phyloP scores from a whole-genome alignment of 2,329 filamentous ascomycete genomes.

The Microdochium nivale region DNA sequence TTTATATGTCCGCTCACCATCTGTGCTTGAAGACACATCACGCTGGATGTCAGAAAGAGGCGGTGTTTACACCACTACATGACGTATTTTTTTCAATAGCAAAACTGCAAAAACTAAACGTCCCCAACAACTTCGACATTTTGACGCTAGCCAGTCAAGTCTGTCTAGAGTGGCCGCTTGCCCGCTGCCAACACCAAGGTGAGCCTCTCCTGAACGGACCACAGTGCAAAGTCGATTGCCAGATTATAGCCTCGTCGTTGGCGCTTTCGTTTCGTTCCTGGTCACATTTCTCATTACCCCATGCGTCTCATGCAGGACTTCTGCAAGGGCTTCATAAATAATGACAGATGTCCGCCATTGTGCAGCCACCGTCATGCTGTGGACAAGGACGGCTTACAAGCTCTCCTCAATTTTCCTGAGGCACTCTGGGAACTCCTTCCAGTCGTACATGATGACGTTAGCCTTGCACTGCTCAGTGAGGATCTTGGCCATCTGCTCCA shows the following conservation, averaged over 20 bases:
- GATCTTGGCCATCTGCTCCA: constrained; percentile 45
- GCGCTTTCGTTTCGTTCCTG: background rate
- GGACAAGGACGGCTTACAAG: constrained; percentile 14
- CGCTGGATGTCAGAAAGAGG: too few relatives aligned
- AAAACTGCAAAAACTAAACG: too few relatives aligned
- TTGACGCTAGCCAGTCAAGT: background rate
- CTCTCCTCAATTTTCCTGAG: constrained; percentile 24
- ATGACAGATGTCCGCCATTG: background rate
- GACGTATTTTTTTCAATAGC: too few relatives aligned
- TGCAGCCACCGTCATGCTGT: too few relatives aligned
- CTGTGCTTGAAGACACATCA: too few relatives aligned
- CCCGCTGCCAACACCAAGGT: background rate
- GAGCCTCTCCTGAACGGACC: background rate
- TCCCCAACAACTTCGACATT: background rate
- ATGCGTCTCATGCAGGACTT: background rate
- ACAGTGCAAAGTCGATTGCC: background rate
- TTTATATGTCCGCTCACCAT: too few relatives aligned
- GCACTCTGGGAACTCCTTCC: constrained; percentile 29
- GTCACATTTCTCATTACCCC: background rate
- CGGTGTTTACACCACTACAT: too few relatives aligned
- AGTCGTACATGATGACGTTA: constrained; percentile 40
- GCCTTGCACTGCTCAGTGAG: constrained; percentile 41
- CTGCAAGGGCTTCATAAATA: background rate
- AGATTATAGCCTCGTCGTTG: background rate
- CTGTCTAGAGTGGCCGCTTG: too few relatives aligned